Conservation (phyloP, 805 yeast species). For the Metschnikowia colocasiae region DNA sequence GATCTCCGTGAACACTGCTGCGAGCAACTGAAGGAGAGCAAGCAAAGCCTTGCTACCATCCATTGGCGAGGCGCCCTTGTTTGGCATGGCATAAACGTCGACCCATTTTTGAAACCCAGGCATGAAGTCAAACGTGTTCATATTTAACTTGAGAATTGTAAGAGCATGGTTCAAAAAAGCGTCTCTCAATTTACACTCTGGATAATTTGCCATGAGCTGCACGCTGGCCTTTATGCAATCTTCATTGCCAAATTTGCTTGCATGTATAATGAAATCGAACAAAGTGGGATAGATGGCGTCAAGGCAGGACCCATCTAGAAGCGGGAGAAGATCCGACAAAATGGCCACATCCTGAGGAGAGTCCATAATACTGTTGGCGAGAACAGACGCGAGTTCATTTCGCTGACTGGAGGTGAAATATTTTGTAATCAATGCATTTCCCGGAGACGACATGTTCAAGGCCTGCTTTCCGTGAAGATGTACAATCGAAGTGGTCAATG, state of each 20-base stretch:
- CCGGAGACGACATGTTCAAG: not conserved
- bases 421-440: constrained; percentile 7
- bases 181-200: not conserved
- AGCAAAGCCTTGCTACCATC: not conserved
- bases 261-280: constrained; percentile 3
- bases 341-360: constrained; percentile 11
- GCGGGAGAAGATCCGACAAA: constrained; percentile 13
- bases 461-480: not conserved
- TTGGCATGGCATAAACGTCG: not conserved
- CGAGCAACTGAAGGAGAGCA: not conserved
- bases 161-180: constrained; percentile 2
- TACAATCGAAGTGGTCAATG: not conserved
- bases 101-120: constrained; percentile 5
- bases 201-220: not conserved
- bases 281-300: constrained; percentile 9
- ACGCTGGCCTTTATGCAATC: not conserved
- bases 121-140: constrained; percentile 12
- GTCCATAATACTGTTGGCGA: constrained; percentile 6
- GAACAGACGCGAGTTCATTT: constrained; percentile 5
- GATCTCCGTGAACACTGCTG: not conserved
- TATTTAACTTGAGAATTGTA: constrained; percentile 3
- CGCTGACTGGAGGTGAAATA: constrained; percentile 11
- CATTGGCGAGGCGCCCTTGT: not conserved
- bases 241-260: constrained; percentile 2
- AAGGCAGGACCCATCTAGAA: constrained; percentile 4